A percentile compares a stretch with the other conserved stretches of the same genome.
These are phyloP conservation scores for Alternaria panax DNA, from an alignment of 2,329 filamentous ascomycete species.

Conservation along the genomic window DNA sequence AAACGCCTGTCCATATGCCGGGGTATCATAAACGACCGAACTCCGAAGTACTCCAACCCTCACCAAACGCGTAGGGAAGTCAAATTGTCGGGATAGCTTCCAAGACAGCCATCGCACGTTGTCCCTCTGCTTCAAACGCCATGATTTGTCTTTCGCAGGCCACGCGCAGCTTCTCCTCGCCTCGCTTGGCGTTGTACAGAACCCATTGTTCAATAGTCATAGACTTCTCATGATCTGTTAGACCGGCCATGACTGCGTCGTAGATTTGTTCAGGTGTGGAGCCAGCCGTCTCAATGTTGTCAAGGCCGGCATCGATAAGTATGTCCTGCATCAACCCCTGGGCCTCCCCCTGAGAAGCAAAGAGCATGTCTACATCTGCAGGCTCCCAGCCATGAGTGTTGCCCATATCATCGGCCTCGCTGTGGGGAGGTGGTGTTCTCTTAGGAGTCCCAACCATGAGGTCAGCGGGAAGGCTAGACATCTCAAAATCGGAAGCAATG, in stretches of 20 bases:
- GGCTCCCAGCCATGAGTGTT: conserved; percentile 68
- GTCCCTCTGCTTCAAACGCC: conserved; percentile 83
- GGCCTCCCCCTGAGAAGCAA: conserved; percentile 51
- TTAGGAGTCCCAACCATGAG: conserved; percentile 49
- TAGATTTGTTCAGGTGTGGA: conserved; percentile 52
- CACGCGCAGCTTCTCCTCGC: conserved; percentile 77
- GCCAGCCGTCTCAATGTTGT: conserved; percentile 32
- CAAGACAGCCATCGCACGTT: conserved; percentile 76
- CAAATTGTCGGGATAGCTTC: conserved; percentile 59
- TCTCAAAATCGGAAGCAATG: conserved; percentile 16
- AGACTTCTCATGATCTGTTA: conserved; percentile 78
- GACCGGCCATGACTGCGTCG: conserved; percentile 61
- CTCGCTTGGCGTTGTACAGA: conserved; percentile 76
- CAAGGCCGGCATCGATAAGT: conserved; percentile 41
- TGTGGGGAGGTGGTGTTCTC: conserved; percentile 28
- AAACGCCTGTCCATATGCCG: conserved; percentile 12
- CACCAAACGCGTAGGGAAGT: conserved; percentile 7
- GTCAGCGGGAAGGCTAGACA: conserved; percentile 27
- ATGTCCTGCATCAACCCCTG: conserved; percentile 36
- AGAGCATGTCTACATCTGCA: conserved; percentile 77
- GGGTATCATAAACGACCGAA: conserved; percentile 36
- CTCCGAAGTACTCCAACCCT: conserved; percentile 17
- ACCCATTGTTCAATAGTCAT: conserved; percentile 98
- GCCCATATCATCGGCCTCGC: conserved; percentile 21
- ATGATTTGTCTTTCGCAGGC: conserved; percentile 86